Conservation (phyloP, 164 flowering plant species). For the Stephania cephalantha region DNA sequence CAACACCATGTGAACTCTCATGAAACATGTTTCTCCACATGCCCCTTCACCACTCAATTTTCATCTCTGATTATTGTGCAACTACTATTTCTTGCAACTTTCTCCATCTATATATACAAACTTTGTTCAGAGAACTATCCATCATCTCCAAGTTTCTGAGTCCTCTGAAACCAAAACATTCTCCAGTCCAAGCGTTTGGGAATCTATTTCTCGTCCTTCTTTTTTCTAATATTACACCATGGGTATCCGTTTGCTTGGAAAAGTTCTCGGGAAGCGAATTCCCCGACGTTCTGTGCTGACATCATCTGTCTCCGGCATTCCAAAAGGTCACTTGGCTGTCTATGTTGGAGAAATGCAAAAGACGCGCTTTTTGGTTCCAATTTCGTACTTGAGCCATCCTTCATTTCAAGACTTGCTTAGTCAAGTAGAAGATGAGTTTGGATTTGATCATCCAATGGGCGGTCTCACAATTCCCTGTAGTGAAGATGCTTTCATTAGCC, state of each 20-base stretch:
- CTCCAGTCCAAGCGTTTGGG: no score
- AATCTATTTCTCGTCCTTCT: no score
- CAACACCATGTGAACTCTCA: no score
- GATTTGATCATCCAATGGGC: slow-evolving; percentile 7
- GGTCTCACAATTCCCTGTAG: slow-evolving; percentile 1
- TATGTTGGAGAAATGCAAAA: slow-evolving; percentile 30
- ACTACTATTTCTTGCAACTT: no score
- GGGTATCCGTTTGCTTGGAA: slow-evolving; percentile 16
- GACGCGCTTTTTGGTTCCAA: slow-evolving; percentile 32
- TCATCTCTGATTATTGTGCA: no score
- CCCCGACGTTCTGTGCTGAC: background rate
- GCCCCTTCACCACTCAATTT: no score
- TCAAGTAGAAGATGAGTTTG: slow-evolving; percentile 9
- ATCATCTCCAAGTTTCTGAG: no score
- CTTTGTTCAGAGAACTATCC: no score
- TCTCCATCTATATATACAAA: no score
- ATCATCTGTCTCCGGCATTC: background rate
- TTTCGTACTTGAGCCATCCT: slow-evolving; percentile 38
- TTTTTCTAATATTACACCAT: background rate
- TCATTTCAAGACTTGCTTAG: slow-evolving; percentile 32
- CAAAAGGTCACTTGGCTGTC: slow-evolving; percentile 32
- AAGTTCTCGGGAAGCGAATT: slow-evolving; percentile 13
- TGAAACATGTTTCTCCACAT: no score
- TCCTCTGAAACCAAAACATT: no score
- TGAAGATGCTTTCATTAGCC: background rate